These are phyloP conservation scores for Corinectria fuckeliana DNA, from an alignment of 2,329 filamentous ascomycete species.

Conservation along the genomic window DNA sequence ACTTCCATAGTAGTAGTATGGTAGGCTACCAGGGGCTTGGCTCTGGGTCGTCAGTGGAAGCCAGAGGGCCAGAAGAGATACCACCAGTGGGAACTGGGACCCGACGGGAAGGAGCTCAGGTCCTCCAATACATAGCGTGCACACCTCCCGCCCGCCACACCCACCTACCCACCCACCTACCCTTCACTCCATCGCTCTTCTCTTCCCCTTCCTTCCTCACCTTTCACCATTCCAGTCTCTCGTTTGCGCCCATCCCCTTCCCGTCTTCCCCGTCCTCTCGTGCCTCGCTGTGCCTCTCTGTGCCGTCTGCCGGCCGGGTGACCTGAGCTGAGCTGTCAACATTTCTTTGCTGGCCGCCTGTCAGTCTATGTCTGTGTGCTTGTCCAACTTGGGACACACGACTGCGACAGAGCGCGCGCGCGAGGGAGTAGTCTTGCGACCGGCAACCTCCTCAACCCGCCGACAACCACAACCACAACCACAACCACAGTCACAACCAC, in stretches of 20 bases:
- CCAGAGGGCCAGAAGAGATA: not conserved
- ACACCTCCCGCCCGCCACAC: conserved; percentile 36
- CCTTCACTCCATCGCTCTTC: conserved; percentile 30
- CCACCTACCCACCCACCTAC: conserved; percentile 21
- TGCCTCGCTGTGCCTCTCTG: conserved; percentile 29
- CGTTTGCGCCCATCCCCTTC: conserved; percentile 39
- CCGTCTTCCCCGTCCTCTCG: conserved; percentile 24
- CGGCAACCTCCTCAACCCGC: not conserved
- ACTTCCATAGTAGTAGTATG: no score
- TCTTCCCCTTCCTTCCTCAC: conserved; percentile 38
- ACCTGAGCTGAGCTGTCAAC: conserved; percentile 26
- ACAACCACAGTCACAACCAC: not conserved
- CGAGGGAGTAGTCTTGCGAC: conserved; percentile 29
- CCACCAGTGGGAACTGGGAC: no score
- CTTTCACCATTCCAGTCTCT: conserved; percentile 44
- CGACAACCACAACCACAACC: not conserved
- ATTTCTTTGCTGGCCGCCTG: not conserved
- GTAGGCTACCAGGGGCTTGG: not conserved
- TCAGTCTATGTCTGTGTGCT: not conserved
- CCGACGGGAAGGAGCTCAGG: not conserved
- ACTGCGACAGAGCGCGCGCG: conserved; percentile 28
- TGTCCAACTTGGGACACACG: conserved; percentile 19
- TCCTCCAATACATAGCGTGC: conserved; percentile 34
- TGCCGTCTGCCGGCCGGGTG: conserved; percentile 27
- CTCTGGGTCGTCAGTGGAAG: not conserved